phyloP scores from a whole-genome alignment of 2,329 filamentous ascomycete genomes.

The Fusarium secorum region DNA sequence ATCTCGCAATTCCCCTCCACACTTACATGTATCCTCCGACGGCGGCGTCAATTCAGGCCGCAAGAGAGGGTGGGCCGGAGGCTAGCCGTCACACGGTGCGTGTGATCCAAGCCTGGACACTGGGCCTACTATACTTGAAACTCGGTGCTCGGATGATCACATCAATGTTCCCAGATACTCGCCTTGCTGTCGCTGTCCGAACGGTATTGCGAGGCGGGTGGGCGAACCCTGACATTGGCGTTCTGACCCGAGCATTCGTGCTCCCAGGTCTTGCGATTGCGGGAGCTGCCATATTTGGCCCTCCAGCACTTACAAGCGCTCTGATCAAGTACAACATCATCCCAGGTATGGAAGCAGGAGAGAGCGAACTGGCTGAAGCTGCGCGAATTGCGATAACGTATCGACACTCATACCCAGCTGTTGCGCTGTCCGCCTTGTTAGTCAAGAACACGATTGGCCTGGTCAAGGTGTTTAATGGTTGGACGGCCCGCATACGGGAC shows the following conservation, averaged over 20 bases:
- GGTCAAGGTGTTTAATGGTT: conserved; percentile 71
- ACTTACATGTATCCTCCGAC: conserved; percentile 69
- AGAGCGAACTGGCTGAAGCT: conserved; percentile 38
- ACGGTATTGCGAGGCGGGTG: conserved; percentile 79
- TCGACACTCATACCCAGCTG: conserved; percentile 74
- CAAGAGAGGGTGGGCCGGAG: conserved; percentile 36
- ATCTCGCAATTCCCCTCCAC: conserved; percentile 85
- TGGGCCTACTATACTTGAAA: conserved; percentile 90
- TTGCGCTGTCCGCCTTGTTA: conserved; percentile 58
- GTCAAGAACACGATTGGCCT: conserved; percentile 57
- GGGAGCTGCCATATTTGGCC: conserved; percentile 67
- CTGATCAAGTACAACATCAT: conserved; percentile 42
- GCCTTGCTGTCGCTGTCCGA: conserved; percentile 76
- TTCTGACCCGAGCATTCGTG: conserved; percentile 89
- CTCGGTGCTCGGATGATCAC: conserved; percentile 75
- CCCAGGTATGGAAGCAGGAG: conserved; percentile 24
- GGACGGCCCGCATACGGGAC: conserved; percentile 85
- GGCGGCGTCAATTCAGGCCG: conserved; percentile 42
- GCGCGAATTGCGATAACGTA: conserved; percentile 53
- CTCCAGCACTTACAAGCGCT: conserved; percentile 63
- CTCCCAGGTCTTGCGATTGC: conserved; percentile 75
- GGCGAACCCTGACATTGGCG: conserved; percentile 76
- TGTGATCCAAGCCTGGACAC: conserved; percentile 91
- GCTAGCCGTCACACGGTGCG: conserved; percentile 73
- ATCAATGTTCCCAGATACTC: conserved; percentile 71